phyloP scores from a whole-genome alignment of 2,329 filamentous ascomycete genomes.

The Penicillium sp. region DNA sequence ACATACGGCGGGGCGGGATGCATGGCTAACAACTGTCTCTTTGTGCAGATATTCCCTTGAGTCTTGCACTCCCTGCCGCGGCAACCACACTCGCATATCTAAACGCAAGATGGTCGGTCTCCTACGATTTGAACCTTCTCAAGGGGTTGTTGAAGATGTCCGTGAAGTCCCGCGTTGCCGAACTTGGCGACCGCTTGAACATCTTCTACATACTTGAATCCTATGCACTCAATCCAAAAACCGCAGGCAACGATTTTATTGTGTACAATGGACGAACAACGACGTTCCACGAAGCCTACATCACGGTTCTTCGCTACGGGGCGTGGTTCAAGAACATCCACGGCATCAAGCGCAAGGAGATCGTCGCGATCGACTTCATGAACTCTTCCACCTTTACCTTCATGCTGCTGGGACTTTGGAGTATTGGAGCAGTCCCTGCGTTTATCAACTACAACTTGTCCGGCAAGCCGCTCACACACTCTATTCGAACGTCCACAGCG shows the following conservation, averaged over 20 bases:
- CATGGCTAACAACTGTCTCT: constrained; percentile 5
- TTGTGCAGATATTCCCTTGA: constrained; percentile 37
- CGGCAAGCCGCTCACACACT: constrained; percentile 70
- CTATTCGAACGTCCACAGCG: constrained; percentile 66
- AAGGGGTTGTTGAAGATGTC: constrained; percentile 52
- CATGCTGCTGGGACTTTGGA: constrained; percentile 75
- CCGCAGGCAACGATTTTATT: constrained; percentile 55
- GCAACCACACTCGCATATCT: constrained; percentile 72
- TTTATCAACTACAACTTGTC: constrained; percentile 86
- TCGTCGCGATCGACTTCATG: constrained; percentile 78
- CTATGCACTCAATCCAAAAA: constrained; percentile 59
- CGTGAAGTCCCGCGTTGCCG: constrained; percentile 48
- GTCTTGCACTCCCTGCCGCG: constrained; percentile 58
- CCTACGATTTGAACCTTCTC: constrained; percentile 66
- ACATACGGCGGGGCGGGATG: background rate
- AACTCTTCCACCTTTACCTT: constrained; percentile 79
- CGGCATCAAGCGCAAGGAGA: constrained; percentile 66
- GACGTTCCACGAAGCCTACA: constrained; percentile 75
- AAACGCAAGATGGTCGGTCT: constrained; percentile 68
- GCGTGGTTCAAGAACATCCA: constrained; percentile 68
- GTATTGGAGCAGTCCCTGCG: constrained; percentile 76
- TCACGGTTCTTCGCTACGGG: constrained; percentile 69
- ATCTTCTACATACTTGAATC: constrained; percentile 74
- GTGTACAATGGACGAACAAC: constrained; percentile 68
- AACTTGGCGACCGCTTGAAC: constrained; percentile 63